Base-by-base conservation (phyloP, 1,139 yeast genomes). In the Debaryomyces subglobosus region DNA sequence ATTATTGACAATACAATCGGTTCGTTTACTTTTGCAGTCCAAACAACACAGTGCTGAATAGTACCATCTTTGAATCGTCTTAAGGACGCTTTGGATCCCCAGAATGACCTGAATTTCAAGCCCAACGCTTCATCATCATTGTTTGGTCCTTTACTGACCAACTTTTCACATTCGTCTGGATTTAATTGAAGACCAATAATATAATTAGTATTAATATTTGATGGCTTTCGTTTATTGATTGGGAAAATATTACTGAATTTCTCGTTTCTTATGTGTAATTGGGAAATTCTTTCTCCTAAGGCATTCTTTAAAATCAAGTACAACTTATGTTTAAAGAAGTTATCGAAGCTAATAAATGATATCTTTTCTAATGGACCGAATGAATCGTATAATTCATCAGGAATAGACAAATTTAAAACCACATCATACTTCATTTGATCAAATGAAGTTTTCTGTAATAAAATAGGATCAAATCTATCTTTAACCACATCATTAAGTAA, bases 61-160 rank as follows among this genome's bases (percentile, higher is more conserved):
- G 86, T 75, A 29, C 98, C 98, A 65, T 92, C 96, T 63, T 85
- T 86, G 70, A 92, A 95, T 63, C 96, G 81, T 72, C 99, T 83
- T 51, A 94, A 75, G 13, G 96, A 90, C 0, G 96, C 85, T 57
- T 82, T 85, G 12, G 79, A 64, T 3, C 98, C 98, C 99, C 99
- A 95, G 63, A 94, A 92, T 4, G 82, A 73, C 57, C 89, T 81
- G 71, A 95, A 94, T 48, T 78, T 76, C 7, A 73, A 64, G 5
- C 86, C 84, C 29, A 78, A 84, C 42, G 81, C 84, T 27, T 74
- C 76, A 39, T 78, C 82, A 44, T 81, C 82, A 44, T 82, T 81
- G 48, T 80, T 81, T 3, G 98, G 97, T 1, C 98, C 99, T 59
- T 82, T 87, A 0, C 96, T 89, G 2, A 94, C 89, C 41, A 89